These are phyloP conservation scores for Prunella vulgaris DNA, from an alignment of 257 asterid species.

Conservation along the genomic window DNA sequence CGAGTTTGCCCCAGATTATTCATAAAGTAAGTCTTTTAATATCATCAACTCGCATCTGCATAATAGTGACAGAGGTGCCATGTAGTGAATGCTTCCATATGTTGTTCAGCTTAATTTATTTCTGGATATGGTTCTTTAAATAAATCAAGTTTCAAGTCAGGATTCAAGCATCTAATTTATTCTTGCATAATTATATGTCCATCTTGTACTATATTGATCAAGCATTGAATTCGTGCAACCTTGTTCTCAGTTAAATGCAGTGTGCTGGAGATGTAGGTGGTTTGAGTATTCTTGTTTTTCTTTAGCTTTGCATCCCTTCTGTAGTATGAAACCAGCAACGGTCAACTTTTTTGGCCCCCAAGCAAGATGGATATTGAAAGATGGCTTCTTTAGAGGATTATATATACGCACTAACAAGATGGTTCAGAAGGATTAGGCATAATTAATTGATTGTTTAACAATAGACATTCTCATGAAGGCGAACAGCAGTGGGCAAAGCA, in stretches of 20 bases:
- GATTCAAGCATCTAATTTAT: not conserved
- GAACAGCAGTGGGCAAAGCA: not conserved
- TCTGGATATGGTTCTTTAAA: not conserved
- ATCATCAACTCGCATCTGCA: constrained; percentile 10
- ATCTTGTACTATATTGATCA: not conserved
- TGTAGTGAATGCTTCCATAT: constrained; percentile 16
- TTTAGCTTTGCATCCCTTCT: constrained; percentile 18
- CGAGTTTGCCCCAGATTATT: constrained; percentile 36
- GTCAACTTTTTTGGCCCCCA: not conserved
- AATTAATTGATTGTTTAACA: not conserved
- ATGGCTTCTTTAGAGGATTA: constrained; percentile 16
- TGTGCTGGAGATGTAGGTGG: constrained; percentile 16
- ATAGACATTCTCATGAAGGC: not conserved
- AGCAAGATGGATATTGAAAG: constrained; percentile 2
- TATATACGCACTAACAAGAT: not conserved
- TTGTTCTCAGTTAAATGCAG: constrained; percentile 21
- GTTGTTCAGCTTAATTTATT: constrained; percentile 2
- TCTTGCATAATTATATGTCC: not conserved
- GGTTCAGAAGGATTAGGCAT: constrained; percentile 1
- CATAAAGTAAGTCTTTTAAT: constrained; percentile 34
- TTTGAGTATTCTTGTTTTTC: constrained; percentile 13
- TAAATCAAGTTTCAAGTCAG: not conserved
- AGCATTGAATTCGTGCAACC: not conserved
- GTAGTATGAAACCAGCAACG: constrained; percentile 22
- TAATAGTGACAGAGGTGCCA: not conserved